Base-by-base conservation (phyloP, 345 rosid genomes). In the Pistacia vera region DNA sequence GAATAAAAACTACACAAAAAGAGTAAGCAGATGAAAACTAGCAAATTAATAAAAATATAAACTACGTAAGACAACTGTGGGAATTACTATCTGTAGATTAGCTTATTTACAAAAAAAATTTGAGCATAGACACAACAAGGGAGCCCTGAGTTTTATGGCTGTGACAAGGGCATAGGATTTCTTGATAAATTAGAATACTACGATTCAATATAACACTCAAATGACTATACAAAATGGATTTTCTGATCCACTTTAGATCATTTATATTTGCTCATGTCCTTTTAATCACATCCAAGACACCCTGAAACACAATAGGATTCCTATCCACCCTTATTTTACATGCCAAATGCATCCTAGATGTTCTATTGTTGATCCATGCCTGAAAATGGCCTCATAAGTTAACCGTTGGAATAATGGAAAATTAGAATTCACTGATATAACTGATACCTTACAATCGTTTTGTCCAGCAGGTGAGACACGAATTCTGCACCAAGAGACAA, bases 381-480 rank as follows among this genome's bases (percentile, higher is more conserved):
- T 4, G 44, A 8, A 56, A 70, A 33, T 35, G 36, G 38, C 11
- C 56, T 62, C 30, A 30, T 20, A 62, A 70, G 51, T 30, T 74
- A 68, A 58, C 17, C 20, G 25, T 68, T 20, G n/a, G 20, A 46
- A 55, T 54, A 35, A 54, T 18, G 22, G 49, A 36, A 80, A 68
- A 13, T 46, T 28, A 35, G 55, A 63, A 38, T 52, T 52, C 18
- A 16, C 28, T 52, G 20, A 60, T 75, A 72, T 13, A 41, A 58
- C 35, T 20, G 38, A 66, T 76, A 91, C 99, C 98, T 93, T 75
- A 97, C 93, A 36, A 95, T 83, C 62, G 90, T 69, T 84, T 93
- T 93, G 92, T 95, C 98, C 54, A 93, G 90, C 65, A 85, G 25
- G 87, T 93, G 76, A 77, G 87, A 90, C 81, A 90, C 85, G 49